A percentile compares a stretch with the other conserved stretches of the same genome.
Evolutionary conservation across 345 rosid species (phyloP).

Genomic region (Turritis glabra): DNA sequence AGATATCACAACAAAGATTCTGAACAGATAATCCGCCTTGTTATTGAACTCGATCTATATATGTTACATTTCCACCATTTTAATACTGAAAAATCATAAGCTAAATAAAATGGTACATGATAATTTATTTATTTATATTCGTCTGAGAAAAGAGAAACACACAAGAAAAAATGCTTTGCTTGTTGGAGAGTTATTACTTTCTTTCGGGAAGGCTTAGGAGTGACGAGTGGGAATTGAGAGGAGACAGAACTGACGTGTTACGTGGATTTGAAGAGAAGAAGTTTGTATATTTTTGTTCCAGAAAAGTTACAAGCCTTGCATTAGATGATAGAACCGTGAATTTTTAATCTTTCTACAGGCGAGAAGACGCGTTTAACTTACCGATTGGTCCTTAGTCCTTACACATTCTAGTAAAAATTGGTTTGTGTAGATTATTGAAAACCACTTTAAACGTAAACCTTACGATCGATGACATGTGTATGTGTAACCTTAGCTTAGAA

Average conservation of each 20-base stretch:
- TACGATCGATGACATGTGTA: background rate
- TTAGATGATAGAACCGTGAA: background rate
- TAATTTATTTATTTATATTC: background rate
- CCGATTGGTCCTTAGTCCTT: background rate
- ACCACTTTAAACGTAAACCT: too few relatives aligned
- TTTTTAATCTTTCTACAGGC: background rate
- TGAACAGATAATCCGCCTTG: too few relatives aligned
- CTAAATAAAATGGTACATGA: background rate
- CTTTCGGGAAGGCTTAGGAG: slow-evolving; percentile 9
- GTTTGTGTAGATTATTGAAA: background rate
- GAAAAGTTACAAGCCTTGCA: slow-evolving; percentile 16
- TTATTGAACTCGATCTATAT: too few relatives aligned
- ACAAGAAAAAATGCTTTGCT: slow-evolving; percentile 35
- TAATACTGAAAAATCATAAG: background rate
- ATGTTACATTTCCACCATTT: background rate
- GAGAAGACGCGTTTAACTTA: background rate
- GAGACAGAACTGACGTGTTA: slow-evolving; percentile 32
- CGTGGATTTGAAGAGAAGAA: slow-evolving; percentile 28
- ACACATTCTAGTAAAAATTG: background rate
- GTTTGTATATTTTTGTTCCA: background rate
- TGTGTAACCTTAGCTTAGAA: background rate
- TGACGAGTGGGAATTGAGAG: background rate
- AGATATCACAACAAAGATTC: too few relatives aligned
- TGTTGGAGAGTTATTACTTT: slow-evolving; percentile 25
- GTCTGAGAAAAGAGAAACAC: slow-evolving; percentile 6